phyloP scores from a whole-genome alignment of 2,329 filamentous ascomycete species.

The Pestalotiopsis sp. region DNA sequence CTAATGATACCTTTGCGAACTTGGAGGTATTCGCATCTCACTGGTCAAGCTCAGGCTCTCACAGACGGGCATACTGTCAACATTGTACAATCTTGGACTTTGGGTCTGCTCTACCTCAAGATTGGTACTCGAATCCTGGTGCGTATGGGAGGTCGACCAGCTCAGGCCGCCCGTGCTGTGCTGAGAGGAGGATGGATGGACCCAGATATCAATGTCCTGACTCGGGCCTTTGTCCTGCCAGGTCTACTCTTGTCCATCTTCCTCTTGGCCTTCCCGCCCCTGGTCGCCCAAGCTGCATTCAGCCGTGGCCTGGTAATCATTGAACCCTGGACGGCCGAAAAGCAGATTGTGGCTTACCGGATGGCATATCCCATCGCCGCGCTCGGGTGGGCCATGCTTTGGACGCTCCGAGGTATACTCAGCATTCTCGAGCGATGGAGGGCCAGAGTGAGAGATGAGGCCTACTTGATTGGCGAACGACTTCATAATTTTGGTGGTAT shows the following conservation, averaged over 20 bases:
- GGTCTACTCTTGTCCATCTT: conserved; percentile 60
- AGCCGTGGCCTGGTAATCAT: conserved; percentile 17
- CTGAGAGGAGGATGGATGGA: conserved; percentile 75
- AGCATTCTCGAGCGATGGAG: conserved; percentile 75
- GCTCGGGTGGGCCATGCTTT: conserved; percentile 46
- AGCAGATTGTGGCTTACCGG: conserved; percentile 46
- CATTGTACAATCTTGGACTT: conserved; percentile 89
- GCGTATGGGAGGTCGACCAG: conserved; percentile 68
- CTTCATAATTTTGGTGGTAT: conserved; percentile 76
- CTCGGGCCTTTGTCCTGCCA: conserved; percentile 84
- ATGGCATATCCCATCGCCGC: conserved; percentile 71
- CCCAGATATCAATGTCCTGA: conserved; percentile 78
- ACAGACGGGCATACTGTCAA: conserved; percentile 69
- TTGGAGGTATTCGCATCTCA: conserved; percentile 54
- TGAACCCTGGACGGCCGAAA: conserved; percentile 24
- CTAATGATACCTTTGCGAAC: conserved; percentile 84
- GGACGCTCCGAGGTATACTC: conserved; percentile 53
- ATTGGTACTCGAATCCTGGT: conserved; percentile 71
- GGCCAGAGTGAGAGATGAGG: conserved; percentile 84
- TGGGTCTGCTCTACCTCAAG: conserved; percentile 89
- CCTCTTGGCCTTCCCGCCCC: conserved; percentile 67
- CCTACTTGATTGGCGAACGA: conserved; percentile 92
- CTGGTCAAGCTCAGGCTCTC: conserved; percentile 14
- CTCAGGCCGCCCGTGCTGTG: conserved; percentile 74
- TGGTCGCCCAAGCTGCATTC: conserved; percentile 55